Conservation (phyloP, 1,284 basidiomycete genomes). For the Xerocomus minutiporus region DNA sequence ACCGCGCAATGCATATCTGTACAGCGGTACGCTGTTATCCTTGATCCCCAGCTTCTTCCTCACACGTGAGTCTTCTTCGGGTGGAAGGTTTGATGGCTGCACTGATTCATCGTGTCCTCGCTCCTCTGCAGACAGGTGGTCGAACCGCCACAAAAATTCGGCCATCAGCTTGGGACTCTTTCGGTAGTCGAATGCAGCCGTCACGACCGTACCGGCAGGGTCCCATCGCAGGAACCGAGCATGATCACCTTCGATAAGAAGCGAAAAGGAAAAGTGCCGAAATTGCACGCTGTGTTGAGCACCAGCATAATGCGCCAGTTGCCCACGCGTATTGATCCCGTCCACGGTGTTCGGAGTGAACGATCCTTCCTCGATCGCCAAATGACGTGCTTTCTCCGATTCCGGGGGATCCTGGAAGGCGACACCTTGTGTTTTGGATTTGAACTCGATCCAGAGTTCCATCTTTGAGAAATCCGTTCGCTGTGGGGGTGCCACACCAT, state of each 20-base stretch:
- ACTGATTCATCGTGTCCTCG: slow-evolving; percentile 7
- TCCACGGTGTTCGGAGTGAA: not conserved
- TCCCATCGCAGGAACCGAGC: slow-evolving; percentile 28
- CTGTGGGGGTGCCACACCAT: not conserved
- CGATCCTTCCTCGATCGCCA: not conserved
- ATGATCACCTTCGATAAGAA: slow-evolving; percentile 8
- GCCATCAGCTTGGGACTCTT: slow-evolving; percentile 5
- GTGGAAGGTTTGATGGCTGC: not conserved
- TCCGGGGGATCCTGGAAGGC: not conserved
- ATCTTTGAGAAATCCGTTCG: not conserved
- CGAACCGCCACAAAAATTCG: slow-evolving; percentile 17
- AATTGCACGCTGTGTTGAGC: slow-evolving; percentile 11
- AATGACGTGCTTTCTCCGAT: not conserved
- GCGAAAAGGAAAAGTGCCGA: slow-evolving; percentile 15
- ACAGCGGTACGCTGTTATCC: not conserved
- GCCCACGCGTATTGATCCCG: not conserved
- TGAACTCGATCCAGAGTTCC: slow-evolving; percentile 2
- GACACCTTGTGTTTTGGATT: not conserved
- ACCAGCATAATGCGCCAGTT: slow-evolving; percentile 8
- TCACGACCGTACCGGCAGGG: slow-evolving; percentile 16
- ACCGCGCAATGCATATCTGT: not conserved
- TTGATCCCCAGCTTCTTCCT: not conserved
- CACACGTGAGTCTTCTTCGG: not conserved
- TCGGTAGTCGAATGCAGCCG: slow-evolving; percentile 15
- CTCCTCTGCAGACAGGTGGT: slow-evolving; percentile 1